Evolutionary conservation across 192 early-diverging fungal genomes (phyloP), one percentile per base, ranked within the genome.

Genomic region (Linnemannia schmuckeri): DNA sequence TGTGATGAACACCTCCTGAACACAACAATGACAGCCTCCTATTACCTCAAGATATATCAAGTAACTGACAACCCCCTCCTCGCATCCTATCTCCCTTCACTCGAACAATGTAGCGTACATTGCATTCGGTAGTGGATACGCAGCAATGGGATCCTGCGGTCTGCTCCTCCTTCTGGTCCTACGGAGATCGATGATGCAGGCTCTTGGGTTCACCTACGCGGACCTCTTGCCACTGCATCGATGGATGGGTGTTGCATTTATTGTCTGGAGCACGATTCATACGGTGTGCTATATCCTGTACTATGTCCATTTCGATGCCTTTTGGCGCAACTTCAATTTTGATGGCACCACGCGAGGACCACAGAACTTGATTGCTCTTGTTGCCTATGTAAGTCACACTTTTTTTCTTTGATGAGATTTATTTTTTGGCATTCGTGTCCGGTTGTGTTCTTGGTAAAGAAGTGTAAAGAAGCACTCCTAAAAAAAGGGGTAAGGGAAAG

Each of bases 201-300:
- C 84, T 10, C 20, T 86, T 24, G 84, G 84, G 0, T 86, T 70
- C 47, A 86, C 84, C 13, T 86, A 86, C 47, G 74, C 84, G 22
- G 84, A 86, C 70, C n/a, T 86, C n/a, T 35, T 86, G 37, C 84
- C 84, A 3, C 20, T 86, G 24, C 84, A 86, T 44, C 74, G 84
- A 41, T 68, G 84, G 40, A 46, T 86, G 70, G 84, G 84, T n/a
- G 37, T 77, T 18, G 79, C 76, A 4, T 86, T 86, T 40, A 41
- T 81, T 20, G 35, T 69, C 37, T 86, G 84, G 84, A 77, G 74
- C 47, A 72, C 79, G 6, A 41, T 86, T 17, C 84, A 86, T 37
- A 77, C 75, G 0, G 30, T 86, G 52, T 66, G 69, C 38, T 86
- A 86, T 73, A 78, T 77, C 30, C 44, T 81, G 24, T 86, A 81